Evolutionary conservation across 352 stramenopile species (phyloP).

Genomic region (Phytophthora idaei): DNA sequence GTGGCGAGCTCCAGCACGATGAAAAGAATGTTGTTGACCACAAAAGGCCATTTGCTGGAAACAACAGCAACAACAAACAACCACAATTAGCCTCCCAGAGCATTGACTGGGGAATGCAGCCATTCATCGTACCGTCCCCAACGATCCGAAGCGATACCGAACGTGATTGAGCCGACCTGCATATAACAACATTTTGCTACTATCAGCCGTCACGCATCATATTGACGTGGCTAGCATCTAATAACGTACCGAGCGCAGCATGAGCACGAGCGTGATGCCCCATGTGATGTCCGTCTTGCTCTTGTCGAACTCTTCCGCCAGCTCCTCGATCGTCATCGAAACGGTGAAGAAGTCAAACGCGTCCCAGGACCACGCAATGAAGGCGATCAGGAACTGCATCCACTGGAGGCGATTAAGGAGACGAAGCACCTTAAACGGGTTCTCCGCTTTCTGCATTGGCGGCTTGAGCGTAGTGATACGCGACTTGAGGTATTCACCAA

Average conservation of each 20-base stretch:
- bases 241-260: slow-evolving; percentile 46
- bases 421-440: slow-evolving; percentile 31
- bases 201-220: background rate
- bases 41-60: slow-evolving; percentile 40
- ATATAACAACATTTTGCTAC: background rate
- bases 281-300: slow-evolving; percentile 53
- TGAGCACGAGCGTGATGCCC: slow-evolving; percentile 61
- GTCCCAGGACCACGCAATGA: slow-evolving; percentile 53
- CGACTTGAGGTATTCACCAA: slow-evolving; percentile 41
- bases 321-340: slow-evolving; percentile 48
- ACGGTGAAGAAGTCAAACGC: slow-evolving; percentile 68
- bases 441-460: slow-evolving; percentile 31
- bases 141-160: slow-evolving; percentile 50
- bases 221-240: background rate
- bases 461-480: slow-evolving; percentile 48
- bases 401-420: slow-evolving; percentile 41
- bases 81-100: background rate
- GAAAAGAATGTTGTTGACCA: slow-evolving; percentile 52
- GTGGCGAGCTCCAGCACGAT: slow-evolving; percentile 46
- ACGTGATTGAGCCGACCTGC: slow-evolving; percentile 29
- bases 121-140: slow-evolving; percentile 29
- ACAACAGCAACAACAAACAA: background rate
- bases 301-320: slow-evolving; percentile 51
- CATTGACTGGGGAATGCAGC: background rate
- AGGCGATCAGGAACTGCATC: slow-evolving; percentile 43